phyloP scores from a whole-genome alignment of 2,329 filamentous ascomycete genomes.

The Colletotrichum truncatum region DNA sequence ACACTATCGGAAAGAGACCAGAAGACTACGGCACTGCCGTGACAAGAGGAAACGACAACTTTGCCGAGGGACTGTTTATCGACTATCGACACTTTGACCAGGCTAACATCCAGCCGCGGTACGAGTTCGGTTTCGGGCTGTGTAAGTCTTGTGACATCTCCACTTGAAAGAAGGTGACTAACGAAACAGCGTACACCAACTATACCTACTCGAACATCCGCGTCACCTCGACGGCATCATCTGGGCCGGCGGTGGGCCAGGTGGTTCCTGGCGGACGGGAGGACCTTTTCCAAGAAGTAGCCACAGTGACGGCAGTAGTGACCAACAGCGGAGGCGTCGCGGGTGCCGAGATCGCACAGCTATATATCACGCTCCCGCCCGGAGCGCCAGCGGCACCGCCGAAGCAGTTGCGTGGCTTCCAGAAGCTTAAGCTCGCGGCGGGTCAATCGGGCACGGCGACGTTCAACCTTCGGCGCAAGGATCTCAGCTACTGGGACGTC shows the following conservation, averaged over 20 bases:
- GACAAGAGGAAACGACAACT: constrained; percentile 56
- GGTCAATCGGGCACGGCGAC: constrained; percentile 58
- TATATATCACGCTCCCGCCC: constrained; percentile 58
- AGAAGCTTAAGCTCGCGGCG: constrained; percentile 64
- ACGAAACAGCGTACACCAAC: constrained; percentile 68
- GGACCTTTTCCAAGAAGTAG: constrained; percentile 55
- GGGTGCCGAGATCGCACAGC: constrained; percentile 74
- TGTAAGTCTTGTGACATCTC: constrained; percentile 42
- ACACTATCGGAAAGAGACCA: constrained; percentile 58
- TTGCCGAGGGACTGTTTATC: constrained; percentile 67
- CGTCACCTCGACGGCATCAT: constrained; percentile 45
- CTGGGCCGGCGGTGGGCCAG: constrained; percentile 49
- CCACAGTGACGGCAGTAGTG: constrained; percentile 64
- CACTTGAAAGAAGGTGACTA: neutral
- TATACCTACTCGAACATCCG: constrained; percentile 67
- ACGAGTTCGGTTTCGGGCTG: constrained; percentile 72
- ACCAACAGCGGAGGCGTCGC: constrained; percentile 70
- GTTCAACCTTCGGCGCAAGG: constrained; percentile 66
- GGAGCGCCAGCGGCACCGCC: constrained; percentile 53
- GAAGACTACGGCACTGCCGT: constrained; percentile 55
- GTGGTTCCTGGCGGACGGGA: constrained; percentile 53
- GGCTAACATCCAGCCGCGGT: constrained; percentile 64
- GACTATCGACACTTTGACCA: constrained; percentile 73
- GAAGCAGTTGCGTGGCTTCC: constrained; percentile 72
- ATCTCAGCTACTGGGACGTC: constrained; percentile 74